phyloP scores from a whole-genome alignment of 176 grass and related monocot genomes.

The Tuctoria greenei region DNA sequence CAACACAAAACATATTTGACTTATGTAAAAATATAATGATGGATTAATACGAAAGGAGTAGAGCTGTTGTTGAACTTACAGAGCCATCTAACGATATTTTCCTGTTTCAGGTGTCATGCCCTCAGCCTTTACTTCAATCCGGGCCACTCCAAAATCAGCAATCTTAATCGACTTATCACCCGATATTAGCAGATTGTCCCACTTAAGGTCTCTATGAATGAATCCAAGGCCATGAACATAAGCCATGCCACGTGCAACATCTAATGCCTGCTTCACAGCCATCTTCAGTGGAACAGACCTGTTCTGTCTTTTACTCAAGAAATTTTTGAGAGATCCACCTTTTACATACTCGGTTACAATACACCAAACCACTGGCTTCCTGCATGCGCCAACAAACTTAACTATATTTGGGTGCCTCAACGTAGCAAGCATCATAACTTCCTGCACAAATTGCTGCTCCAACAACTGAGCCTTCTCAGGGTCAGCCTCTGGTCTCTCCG shows the following conservation, averaged over 20 bases:
- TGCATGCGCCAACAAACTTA: slow-evolving; percentile 75
- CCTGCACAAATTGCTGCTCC: slow-evolving; percentile 80
- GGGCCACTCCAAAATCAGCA: slow-evolving; percentile 77
- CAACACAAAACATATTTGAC: not conserved
- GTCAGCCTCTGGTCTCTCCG: slow-evolving; percentile 72
- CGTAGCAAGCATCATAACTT: slow-evolving; percentile 81
- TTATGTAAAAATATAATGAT: slow-evolving; percentile 6
- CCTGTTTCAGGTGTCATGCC: slow-evolving; percentile 94
- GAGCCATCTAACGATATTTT: slow-evolving; percentile 92
- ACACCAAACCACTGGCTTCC: slow-evolving; percentile 76
- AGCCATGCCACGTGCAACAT: slow-evolving; percentile 77
- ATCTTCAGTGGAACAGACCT: slow-evolving; percentile 67
- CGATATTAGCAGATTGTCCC: slow-evolving; percentile 73
- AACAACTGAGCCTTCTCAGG: slow-evolving; percentile 52
- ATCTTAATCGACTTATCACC: slow-evolving; percentile 79
- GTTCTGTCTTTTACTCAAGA: slow-evolving; percentile 62
- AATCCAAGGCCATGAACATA: slow-evolving; percentile 76
- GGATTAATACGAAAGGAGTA: slow-evolving; percentile 8
- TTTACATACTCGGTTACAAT: slow-evolving; percentile 81
- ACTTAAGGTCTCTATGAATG: slow-evolving; percentile 79
- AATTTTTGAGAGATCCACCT: slow-evolving; percentile 73
- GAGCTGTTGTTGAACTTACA: slow-evolving; percentile 55
- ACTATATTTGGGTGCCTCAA: slow-evolving; percentile 73
- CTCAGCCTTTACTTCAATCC: slow-evolving; percentile 79
- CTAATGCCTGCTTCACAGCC: slow-evolving; percentile 66